A percentile compares a stretch with the other conserved stretches of the same genome.
These are phyloP conservation scores for Tylopilus intermedius DNA, from an alignment of 768 basidiomycete species.

Conservation along the genomic window DNA sequence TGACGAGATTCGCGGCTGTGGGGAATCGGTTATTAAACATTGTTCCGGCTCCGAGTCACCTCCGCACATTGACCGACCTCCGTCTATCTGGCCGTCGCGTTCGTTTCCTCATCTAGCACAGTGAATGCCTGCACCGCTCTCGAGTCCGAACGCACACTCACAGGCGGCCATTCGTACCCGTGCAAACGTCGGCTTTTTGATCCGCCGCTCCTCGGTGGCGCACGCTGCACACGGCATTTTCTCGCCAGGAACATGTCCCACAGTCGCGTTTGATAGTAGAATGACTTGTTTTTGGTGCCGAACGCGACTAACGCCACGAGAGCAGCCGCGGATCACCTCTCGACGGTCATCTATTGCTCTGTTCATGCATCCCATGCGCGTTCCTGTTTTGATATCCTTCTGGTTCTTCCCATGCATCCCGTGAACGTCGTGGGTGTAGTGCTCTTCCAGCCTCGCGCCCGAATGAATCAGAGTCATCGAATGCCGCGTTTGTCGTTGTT, in stretches of 20 bases:
- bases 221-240: background rate
- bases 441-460: background rate
- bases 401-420: background rate
- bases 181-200: background rate
- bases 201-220: background rate
- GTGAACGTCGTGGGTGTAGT: background rate
- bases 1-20: no score
- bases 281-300: background rate
- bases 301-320: background rate
- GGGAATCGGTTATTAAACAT: no score
- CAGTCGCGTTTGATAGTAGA: background rate
- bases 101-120: no score
- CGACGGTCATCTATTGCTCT: background rate
- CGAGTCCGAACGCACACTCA: background rate
- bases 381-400: background rate
- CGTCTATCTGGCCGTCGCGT: no score
- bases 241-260: background rate
- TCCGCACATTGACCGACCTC: no score
- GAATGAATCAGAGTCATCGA: background rate
- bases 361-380: no score
- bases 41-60: no score
- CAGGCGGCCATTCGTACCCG: background rate
- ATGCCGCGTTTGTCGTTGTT: background rate
- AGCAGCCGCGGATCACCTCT: background rate
- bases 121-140: no score